Conservation (phyloP, 2,329 filamentous ascomycete genomes). For the Ceratocystis eucalypticola region DNA sequence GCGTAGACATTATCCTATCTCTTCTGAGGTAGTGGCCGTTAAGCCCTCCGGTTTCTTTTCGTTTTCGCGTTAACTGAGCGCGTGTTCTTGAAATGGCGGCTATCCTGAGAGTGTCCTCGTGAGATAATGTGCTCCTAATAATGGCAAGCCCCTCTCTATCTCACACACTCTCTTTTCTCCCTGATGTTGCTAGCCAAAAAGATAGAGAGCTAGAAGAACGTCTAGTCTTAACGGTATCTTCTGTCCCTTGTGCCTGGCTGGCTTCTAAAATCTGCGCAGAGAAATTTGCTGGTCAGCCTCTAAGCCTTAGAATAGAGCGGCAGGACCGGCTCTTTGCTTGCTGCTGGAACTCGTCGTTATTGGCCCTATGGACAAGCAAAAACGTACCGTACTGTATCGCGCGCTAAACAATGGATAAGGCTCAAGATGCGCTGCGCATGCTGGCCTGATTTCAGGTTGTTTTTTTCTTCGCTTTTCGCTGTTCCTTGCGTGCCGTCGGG, state of each 20-base stretch:
- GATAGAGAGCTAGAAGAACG: neutral
- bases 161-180: neutral
- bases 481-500: constrained; percentile 1
- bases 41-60: constrained; percentile 16
- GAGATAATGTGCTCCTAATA: neutral
- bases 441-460: neutral
- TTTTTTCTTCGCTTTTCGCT: neutral
- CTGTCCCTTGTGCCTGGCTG: neutral
- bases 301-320: neutral
- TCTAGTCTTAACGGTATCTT: neutral
- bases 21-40: constrained; percentile 11
- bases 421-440: neutral
- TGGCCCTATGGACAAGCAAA: neutral
- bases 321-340: neutral
- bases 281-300: constrained; percentile 5
- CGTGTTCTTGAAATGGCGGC: neutral
- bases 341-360: neutral
- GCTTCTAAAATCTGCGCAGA: neutral
- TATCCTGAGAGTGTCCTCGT: neutral
- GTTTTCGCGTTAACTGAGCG: constrained; percentile 16
- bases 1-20: constrained; percentile 22
- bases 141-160: neutral
- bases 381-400: constrained; percentile 3
- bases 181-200: neutral
- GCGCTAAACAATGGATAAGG: neutral